Percentiles rank a stretch among this genome's conserved stretches.
Evolutionary conservation across 805 yeast genomes (phyloP).

Genomic region (Saturnispora halmiae): DNA sequence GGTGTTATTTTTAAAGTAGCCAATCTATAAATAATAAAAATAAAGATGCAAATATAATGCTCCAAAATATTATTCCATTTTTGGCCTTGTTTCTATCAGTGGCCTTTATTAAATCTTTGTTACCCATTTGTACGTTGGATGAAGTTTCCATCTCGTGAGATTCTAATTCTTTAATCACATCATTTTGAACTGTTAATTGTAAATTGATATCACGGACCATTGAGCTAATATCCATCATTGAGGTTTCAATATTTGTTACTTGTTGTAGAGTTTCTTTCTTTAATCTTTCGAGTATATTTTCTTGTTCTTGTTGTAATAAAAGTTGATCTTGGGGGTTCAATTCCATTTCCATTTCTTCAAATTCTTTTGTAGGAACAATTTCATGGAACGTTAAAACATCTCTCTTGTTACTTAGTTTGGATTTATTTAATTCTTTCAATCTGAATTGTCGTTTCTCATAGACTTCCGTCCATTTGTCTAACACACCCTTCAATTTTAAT

Average conservation of each 20-base stretch:
- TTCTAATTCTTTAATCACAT: constrained; percentile 51
- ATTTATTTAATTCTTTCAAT: constrained; percentile 30
- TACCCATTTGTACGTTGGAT: constrained; percentile 60
- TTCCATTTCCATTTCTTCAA: constrained; percentile 26
- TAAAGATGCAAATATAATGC: constrained; percentile 48
- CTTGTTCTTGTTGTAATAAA: constrained; percentile 50
- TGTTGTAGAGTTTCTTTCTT: constrained; percentile 54
- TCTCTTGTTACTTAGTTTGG: constrained; percentile 21
- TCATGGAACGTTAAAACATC: constrained; percentile 13
- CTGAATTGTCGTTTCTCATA: constrained; percentile 41
- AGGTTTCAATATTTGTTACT: constrained; percentile 49
- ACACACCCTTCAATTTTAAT: constrained; percentile 34
- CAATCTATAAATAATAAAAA: constrained; percentile 48
- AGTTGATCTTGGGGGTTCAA: constrained; percentile 46
- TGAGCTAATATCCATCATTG: constrained; percentile 64
- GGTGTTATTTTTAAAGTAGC: constrained; percentile 25
- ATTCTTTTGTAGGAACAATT: constrained; percentile 22
- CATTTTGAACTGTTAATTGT: constrained; percentile 66
- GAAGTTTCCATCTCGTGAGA: constrained; percentile 62
- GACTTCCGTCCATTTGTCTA: constrained; percentile 38
- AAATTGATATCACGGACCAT: constrained; percentile 66
- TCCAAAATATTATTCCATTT: constrained; percentile 45
- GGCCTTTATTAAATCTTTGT: constrained; percentile 59
- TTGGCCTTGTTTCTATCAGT: constrained; percentile 54
- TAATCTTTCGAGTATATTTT: constrained; percentile 39